Base-by-base conservation (phyloP, 2,329 filamentous ascomycete species). In the Fusarium graminum region DNA sequence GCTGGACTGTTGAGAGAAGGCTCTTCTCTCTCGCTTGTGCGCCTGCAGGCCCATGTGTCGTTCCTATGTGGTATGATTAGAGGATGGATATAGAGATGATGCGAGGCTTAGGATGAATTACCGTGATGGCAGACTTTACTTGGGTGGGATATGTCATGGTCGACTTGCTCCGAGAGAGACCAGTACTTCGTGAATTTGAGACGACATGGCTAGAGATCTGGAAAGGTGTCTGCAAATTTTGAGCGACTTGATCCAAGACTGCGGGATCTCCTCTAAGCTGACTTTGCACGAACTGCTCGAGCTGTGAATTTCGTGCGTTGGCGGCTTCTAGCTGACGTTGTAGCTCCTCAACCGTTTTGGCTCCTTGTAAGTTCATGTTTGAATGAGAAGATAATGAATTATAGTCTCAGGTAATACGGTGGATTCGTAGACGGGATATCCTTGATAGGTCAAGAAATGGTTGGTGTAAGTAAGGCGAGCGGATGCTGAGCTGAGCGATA, bases 1-100 rank as follows among this genome's bases (percentile, higher is more conserved):
- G 13, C 74, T 58, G 1, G 71, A 65, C 53, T 77, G 74, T 42
- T 76, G 75, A 26, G 74, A 76, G 40, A 64, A 63, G 19, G 71
- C 68, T 28, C 72, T 68, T 42, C 65, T 64, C 58, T 69, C 72
- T 30, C 66, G 65, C 45, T 63, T 67, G 40, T 54, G 45, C 7
- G 67, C 63, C 34, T 70, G 63, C 28, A 63, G 49, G 22, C 53
- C 40, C 28, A 50, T 44, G 34, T 65, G 55, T 22, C 59, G 65
- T 56, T 67, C 64, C 69, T 73, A 38, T 32, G 22, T 26, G 26
- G 43, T 16, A 41, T 12, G 45, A 58, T 72, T 53, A 72, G 66
- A 68, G 29, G 22, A 29, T 26, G 42, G 42, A 30, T 28, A 55
- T 44, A 40, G 42, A 30, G 32, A 57, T 44, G 42, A 19, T 16